Conservation (phyloP, 768 basidiomycete species). For the Boletus rubescentipes region DNA sequence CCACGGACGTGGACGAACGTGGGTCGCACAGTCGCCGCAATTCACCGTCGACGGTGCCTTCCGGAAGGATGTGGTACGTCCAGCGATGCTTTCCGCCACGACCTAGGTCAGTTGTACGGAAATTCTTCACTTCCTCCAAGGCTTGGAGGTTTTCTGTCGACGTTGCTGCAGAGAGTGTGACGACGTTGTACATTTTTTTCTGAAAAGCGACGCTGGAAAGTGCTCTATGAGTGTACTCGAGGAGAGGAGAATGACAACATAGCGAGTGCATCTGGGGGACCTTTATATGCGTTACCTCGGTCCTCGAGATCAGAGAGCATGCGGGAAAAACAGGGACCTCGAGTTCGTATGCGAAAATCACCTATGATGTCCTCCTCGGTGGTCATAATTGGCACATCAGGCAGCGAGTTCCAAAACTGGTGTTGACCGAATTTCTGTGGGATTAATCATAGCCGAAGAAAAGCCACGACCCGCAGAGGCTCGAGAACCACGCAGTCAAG, state of each 20-base stretch:
- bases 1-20: slow-evolving; percentile 31
- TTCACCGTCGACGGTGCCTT: slow-evolving; percentile 40
- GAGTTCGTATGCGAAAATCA: slow-evolving; percentile 16
- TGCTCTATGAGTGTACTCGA: slow-evolving; percentile 1
- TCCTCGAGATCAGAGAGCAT: slow-evolving; percentile 16
- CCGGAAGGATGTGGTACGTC: slow-evolving; percentile 50
- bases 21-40: slow-evolving; percentile 40
- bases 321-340: slow-evolving; percentile 13
- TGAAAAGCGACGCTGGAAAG: neutral
- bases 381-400: slow-evolving; percentile 23
- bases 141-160: slow-evolving; percentile 49
- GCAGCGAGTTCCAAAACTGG: slow-evolving; percentile 18
- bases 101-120: slow-evolving; percentile 53
- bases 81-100: slow-evolving; percentile 49
- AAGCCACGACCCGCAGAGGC: slow-evolving; percentile 22
- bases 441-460: slow-evolving; percentile 23
- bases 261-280: slow-evolving; percentile 1
- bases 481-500: slow-evolving; percentile 16
- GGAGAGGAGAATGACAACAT: slow-evolving; percentile 16
- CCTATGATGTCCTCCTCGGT: slow-evolving; percentile 18
- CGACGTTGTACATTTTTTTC: slow-evolving; percentile 35
- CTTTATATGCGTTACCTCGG: slow-evolving; percentile 23
- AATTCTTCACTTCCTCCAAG: slow-evolving; percentile 53
- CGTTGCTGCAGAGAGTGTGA: slow-evolving; percentile 45
- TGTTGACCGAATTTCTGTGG: slow-evolving; percentile 17